phyloP scores from a whole-genome alignment of 257 asterid genomes.

The Eucommia ulmoides region DNA sequence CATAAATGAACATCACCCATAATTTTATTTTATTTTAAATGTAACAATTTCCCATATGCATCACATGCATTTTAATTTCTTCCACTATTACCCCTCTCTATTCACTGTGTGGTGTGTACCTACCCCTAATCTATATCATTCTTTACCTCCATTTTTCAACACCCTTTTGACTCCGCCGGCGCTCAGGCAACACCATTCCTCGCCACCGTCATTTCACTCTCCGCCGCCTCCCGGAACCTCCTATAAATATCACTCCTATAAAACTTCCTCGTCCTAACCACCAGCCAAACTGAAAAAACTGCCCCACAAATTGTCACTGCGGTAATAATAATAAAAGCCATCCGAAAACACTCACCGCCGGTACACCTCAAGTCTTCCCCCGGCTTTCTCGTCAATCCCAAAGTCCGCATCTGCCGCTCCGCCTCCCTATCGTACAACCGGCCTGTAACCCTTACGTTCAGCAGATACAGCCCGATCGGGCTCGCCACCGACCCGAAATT shows the following conservation, averaged over 20 bases:
- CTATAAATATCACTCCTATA: conserved; percentile 65
- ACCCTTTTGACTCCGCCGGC: not conserved
- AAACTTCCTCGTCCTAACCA: conserved; percentile 50
- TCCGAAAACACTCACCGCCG: conserved; percentile 45
- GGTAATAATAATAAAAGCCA: conserved; percentile 56
- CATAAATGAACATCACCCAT: too few species aligned
- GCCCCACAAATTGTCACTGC: conserved; percentile 56
- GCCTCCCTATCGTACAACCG: conserved; percentile 64
- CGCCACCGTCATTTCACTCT: conserved; percentile 11
- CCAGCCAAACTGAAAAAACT: conserved; percentile 40
- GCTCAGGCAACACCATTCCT: conserved; percentile 11
- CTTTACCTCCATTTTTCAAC: not conserved
- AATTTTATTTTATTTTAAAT: too few species aligned
- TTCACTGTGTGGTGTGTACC: too few species aligned
- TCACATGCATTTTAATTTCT: too few species aligned
- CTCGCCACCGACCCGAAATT: conserved; percentile 72
- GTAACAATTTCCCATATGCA: too few species aligned
- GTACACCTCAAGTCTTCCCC: conserved; percentile 50
- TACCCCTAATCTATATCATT: conserved; percentile 1
- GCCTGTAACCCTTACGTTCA: conserved; percentile 52
- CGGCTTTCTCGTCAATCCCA: conserved; percentile 13
- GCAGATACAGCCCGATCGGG: too few species aligned
- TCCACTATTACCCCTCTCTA: too few species aligned
- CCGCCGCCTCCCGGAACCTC: conserved; percentile 34
- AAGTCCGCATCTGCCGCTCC: conserved; percentile 29